Conservation (phyloP, 2,329 filamentous ascomycete species). For the Sclerotiophoma versabilis region DNA sequence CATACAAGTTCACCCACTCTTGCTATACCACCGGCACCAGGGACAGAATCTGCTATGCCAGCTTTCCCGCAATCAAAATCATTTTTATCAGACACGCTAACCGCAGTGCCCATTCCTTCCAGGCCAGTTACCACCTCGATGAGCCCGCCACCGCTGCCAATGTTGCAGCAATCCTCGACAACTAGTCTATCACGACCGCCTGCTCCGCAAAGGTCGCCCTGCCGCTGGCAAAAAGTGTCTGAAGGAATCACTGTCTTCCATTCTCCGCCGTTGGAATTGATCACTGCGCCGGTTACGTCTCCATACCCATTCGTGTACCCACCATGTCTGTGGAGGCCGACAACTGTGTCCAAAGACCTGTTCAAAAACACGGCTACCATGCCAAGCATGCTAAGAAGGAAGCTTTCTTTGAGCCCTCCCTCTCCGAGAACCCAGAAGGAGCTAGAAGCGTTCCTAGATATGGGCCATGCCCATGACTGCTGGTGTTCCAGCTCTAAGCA, state of each 20-base stretch:
- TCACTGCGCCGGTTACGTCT: constrained; percentile 13
- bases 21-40: not conserved
- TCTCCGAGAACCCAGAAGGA: constrained; percentile 7
- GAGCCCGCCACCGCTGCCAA: not conserved
- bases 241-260: constrained; percentile 2
- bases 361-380: not conserved
- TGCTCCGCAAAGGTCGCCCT: not conserved
- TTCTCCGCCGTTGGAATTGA: not conserved
- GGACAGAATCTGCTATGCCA: not conserved
- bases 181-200: not conserved
- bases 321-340: not conserved
- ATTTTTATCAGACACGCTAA: not conserved
- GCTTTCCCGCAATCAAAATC: not conserved
- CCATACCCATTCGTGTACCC: constrained; percentile 12
- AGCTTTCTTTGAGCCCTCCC: not conserved
- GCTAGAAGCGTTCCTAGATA: constrained; percentile 24
- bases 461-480: constrained; percentile 33
- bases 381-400: not conserved
- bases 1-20: not conserved
- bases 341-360: not conserved
- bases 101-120: not conserved
- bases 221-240: not conserved
- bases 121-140: not conserved
- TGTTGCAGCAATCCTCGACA: not conserved
- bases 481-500: constrained; percentile 28